Percentiles rank a stretch among this genome's conserved stretches.
These are phyloP conservation scores for Datura wrightii DNA, from an alignment of 257 asterid genomes.

Conservation along the genomic window DNA sequence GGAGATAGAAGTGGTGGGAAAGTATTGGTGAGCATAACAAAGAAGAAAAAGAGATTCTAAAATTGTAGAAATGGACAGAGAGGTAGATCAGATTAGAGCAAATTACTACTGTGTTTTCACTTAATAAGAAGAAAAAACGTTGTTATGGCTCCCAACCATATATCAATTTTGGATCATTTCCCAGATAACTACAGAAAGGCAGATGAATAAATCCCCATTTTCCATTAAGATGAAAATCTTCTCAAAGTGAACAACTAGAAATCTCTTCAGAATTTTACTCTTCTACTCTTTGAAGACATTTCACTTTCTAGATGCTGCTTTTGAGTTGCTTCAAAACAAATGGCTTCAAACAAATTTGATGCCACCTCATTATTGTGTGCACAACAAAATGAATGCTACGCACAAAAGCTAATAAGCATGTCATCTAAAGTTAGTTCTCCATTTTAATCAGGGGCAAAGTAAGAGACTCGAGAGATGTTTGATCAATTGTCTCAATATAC, in stretches of 20 bases:
- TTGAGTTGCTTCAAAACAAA: not conserved
- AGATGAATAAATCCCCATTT: not conserved
- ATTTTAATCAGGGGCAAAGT: not conserved
- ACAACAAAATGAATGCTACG: not conserved
- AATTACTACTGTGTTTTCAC: not conserved
- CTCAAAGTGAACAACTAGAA: not conserved
- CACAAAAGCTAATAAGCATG: not conserved
- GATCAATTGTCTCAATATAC: not conserved
- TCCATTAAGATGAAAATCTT: not conserved
- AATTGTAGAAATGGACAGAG: not conserved
- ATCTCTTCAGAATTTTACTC: not conserved
- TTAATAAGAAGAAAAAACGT: not conserved
- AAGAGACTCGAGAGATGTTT: not conserved
- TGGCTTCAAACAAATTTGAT: not conserved
- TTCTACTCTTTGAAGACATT: not conserved
- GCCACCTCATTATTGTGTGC: not conserved
- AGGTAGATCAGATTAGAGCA: not conserved
- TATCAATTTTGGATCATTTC: not conserved
- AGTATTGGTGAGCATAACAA: not conserved
- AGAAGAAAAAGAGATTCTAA: not conserved
- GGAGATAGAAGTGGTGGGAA: not conserved
- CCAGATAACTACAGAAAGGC: not conserved
- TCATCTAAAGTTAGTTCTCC: not conserved
- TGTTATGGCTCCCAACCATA: not conserved
- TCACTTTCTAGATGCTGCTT: not conserved